These are phyloP conservation scores for Penicillium cinerascens DNA, from an alignment of 495 filamentous ascomycete species.

Conservation along the genomic window DNA sequence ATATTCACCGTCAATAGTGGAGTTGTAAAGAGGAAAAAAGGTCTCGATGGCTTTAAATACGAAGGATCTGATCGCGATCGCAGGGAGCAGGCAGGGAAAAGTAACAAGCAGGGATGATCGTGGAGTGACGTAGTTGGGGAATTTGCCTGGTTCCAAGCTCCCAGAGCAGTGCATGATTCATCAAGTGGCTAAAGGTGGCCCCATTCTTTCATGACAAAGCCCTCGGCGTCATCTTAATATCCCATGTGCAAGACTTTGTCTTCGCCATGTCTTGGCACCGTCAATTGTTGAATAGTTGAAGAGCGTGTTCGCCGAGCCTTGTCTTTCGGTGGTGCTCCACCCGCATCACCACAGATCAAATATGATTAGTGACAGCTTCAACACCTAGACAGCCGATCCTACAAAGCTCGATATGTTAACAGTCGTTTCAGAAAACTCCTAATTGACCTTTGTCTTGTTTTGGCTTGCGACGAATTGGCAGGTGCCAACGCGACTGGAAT, in stretches of 20 bases:
- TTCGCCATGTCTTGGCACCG: neutral
- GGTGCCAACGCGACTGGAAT: neutral
- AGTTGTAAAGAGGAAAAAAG: slow-evolving; percentile 1
- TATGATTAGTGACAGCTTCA: neutral
- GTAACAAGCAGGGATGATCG: slow-evolving; percentile 32
- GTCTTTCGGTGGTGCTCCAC: neutral
- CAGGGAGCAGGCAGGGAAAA: slow-evolving; percentile 9
- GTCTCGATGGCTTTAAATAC: slow-evolving; percentile 13
- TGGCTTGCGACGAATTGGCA: neutral
- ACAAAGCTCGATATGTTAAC: too few relatives aligned
- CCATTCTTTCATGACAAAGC: slow-evolving; percentile 9
- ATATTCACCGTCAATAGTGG: neutral
- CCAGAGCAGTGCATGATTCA: slow-evolving; percentile 29
- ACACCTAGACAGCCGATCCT: neutral
- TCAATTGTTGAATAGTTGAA: neutral
- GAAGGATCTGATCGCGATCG: slow-evolving; percentile 6
- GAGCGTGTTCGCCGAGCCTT: too few relatives aligned
- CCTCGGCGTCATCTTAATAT: slow-evolving; percentile 10
- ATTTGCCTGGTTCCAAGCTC: slow-evolving; percentile 15
- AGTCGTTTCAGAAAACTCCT: neutral
- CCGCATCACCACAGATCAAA: neutral
- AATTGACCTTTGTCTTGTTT: neutral
- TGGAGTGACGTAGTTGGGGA: slow-evolving; percentile 42
- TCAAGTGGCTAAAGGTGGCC: slow-evolving; percentile 4
- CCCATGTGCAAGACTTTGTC: neutral